These are phyloP conservation scores for Pestalotiopsis sp. DNA, from an alignment of 2,329 filamentous ascomycete species.

Conservation along the genomic window DNA sequence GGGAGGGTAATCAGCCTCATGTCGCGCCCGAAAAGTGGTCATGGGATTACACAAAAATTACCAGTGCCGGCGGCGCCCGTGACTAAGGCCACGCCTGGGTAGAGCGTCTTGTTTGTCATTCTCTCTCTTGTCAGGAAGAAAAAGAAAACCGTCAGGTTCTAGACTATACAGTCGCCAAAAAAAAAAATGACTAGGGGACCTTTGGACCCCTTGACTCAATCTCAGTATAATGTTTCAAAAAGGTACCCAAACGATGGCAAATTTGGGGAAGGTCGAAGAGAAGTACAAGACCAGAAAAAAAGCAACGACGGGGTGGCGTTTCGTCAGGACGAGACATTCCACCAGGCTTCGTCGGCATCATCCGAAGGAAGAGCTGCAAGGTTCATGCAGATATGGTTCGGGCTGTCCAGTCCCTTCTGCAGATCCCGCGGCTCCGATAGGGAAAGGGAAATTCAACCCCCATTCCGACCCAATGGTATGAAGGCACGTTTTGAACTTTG, in stretches of 20 bases:
- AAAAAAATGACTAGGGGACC: too few species aligned
- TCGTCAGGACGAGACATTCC: background rate
- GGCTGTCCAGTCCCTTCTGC: background rate
- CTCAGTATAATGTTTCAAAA: background rate
- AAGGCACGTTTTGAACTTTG: too few species aligned
- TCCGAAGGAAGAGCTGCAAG: background rate
- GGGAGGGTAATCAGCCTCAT: background rate
- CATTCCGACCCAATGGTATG: too few species aligned
- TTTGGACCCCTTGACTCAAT: background rate
- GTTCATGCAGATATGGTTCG: background rate
- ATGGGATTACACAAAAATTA: conserved; percentile 18
- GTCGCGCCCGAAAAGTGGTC: background rate
- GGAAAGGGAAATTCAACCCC: background rate
- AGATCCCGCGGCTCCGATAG: background rate
- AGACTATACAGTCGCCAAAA: too few species aligned
- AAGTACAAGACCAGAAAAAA: background rate
- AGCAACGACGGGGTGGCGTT: background rate
- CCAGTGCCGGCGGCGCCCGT: conserved; percentile 50
- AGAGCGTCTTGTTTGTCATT: conserved; percentile 14
- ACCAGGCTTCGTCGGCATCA: background rate
- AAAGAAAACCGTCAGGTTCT: background rate
- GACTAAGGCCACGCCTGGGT: conserved; percentile 46
- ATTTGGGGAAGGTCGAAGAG: background rate
- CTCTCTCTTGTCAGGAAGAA: background rate
- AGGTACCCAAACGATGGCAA: background rate